Evolutionary conservation across 805 yeast genomes (phyloP).

Genomic region (Nakazawaea holstii): DNA sequence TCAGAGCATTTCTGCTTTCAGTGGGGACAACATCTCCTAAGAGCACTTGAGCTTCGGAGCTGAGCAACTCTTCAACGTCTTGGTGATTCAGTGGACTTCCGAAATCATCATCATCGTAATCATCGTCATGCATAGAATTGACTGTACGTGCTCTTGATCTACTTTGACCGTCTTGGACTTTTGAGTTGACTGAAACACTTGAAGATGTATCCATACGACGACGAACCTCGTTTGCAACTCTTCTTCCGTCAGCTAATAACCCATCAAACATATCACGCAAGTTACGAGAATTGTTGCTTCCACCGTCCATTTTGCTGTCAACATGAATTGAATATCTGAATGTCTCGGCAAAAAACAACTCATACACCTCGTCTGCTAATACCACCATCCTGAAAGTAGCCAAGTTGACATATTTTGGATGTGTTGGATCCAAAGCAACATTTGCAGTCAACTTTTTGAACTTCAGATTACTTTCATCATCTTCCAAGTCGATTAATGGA

Average conservation of each 20-base stretch:
- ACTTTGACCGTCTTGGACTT: conserved; percentile 18
- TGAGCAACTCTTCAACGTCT: conserved; percentile 6
- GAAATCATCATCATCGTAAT: conserved; percentile 20
- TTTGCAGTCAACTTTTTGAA: conserved; percentile 49
- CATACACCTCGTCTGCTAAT: conserved; percentile 90
- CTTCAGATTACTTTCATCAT: conserved; percentile 24
- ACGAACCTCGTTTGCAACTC: conserved; percentile 86
- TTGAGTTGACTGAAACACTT: conserved; percentile 15
- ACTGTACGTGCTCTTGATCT: conserved; percentile 22
- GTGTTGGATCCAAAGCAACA: conserved; percentile 75
- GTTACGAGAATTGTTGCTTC: conserved; percentile 46
- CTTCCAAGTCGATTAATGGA: conserved; percentile 37
- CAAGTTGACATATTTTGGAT: conserved; percentile 67
- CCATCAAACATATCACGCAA: conserved; percentile 88
- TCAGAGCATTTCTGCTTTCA: background rate
- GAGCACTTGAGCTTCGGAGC: conserved; percentile 6
- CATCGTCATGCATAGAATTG: conserved; percentile 12
- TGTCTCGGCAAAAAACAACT: conserved; percentile 70
- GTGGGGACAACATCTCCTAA: conserved; percentile 6
- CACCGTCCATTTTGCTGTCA: conserved; percentile 41
- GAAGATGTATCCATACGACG: conserved; percentile 66
- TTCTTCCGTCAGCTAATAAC: conserved; percentile 83
- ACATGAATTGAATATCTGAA: conserved; percentile 65
- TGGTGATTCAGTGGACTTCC: conserved; percentile 15
- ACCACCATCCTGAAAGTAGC: conserved; percentile 94